phyloP scores from a whole-genome alignment of 345 rosid genomes.

The Durio zibethinus region DNA sequence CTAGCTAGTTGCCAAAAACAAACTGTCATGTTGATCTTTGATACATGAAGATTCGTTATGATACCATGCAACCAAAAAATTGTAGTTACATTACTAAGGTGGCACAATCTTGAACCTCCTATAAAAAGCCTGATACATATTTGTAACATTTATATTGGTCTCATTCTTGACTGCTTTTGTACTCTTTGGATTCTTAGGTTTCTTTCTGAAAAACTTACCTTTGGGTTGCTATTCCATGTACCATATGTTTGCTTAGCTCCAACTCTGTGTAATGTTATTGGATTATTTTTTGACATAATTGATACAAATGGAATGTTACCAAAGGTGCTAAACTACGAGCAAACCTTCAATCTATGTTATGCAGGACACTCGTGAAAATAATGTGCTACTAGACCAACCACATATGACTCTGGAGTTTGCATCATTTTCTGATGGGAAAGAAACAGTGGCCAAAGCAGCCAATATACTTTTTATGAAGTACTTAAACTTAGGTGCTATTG shows the following conservation, averaged over 20 bases:
- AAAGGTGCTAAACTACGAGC: conserved; percentile 10
- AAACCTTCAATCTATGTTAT: conserved; percentile 2
- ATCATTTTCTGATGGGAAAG: conserved; percentile 77
- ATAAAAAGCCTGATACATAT: background rate
- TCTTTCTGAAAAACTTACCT: background rate
- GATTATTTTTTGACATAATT: background rate
- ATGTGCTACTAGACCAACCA: conserved; percentile 25
- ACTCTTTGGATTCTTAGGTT: background rate
- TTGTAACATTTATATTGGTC: background rate
- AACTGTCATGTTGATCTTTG: background rate
- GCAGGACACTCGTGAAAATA: conserved; percentile 46
- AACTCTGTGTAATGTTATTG: background rate
- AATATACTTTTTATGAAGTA: conserved; percentile 59
- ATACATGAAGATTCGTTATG: background rate
- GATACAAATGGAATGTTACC: conserved; percentile 3
- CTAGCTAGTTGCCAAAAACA: background rate
- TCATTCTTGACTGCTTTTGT: background rate
- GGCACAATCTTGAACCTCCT: background rate
- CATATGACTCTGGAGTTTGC: conserved; percentile 56
- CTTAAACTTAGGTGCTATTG: conserved; percentile 32
- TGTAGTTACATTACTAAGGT: background rate
- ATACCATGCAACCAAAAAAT: background rate
- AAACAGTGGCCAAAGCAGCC: conserved; percentile 80
- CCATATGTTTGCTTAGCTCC: background rate
- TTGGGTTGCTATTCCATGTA: background rate